These are phyloP conservation scores for Auriscalpium microsporum DNA, from an alignment of 768 basidiomycete genomes.

Conservation along the genomic window DNA sequence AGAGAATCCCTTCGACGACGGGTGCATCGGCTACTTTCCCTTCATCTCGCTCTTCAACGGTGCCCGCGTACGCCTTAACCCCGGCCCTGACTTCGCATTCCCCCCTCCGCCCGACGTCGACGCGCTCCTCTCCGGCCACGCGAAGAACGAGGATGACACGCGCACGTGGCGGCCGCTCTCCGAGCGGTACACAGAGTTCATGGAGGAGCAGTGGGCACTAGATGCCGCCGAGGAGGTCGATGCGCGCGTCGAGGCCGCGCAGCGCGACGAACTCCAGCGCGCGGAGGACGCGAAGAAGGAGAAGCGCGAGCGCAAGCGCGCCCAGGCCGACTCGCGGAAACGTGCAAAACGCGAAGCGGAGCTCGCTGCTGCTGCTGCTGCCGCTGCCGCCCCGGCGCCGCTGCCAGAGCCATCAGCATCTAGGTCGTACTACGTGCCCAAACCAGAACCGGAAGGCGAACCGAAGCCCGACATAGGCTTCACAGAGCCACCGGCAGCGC, in stretches of 20 bases:
- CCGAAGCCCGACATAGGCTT: background rate
- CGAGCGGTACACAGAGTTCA: constrained; percentile 81
- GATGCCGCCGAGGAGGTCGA: constrained; percentile 74
- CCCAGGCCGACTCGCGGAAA: constrained; percentile 46
- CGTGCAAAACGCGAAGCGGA: constrained; percentile 32
- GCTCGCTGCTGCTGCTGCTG: background rate
- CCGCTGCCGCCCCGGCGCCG: background rate
- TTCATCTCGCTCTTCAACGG: constrained; percentile 91
- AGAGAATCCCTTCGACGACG: constrained; percentile 89
- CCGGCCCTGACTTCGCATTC: constrained; percentile 80
- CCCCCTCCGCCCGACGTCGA: constrained; percentile 78
- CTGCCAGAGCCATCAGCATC: background rate
- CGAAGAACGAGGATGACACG: constrained; percentile 24
- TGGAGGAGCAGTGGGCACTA: constrained; percentile 71
- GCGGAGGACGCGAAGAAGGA: constrained; percentile 66
- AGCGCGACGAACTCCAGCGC: constrained; percentile 37
- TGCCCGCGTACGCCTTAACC: constrained; percentile 75
- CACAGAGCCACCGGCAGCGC: background rate
- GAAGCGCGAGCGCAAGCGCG: constrained; percentile 38
- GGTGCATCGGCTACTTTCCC: constrained; percentile 91
- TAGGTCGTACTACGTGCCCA: background rate
- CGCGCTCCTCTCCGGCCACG: constrained; percentile 36
- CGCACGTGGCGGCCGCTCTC: constrained; percentile 70
- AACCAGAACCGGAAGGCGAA: background rate
- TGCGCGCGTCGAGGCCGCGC: constrained; percentile 34